Evolutionary conservation across 306 rosid genomes (phyloP).

Genomic region (Carpinus fangiana): DNA sequence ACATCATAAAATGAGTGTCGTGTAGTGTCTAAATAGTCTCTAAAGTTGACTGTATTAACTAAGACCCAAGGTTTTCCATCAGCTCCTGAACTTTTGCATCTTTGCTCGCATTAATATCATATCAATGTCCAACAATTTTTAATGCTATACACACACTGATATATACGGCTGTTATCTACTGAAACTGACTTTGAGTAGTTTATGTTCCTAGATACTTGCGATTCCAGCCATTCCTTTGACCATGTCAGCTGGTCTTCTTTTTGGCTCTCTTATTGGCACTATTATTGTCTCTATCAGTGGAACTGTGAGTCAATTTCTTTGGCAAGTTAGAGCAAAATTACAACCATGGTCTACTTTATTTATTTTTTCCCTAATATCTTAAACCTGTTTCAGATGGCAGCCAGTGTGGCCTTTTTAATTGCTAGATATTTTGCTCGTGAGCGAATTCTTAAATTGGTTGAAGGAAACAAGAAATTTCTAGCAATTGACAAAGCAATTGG

Average conservation of each 20-base stretch:
- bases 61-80: neutral
- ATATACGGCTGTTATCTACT: neutral
- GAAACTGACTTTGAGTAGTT: slow-evolving; percentile 27
- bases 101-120: neutral
- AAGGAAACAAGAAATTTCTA: slow-evolving; percentile 92
- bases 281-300: slow-evolving; percentile 93
- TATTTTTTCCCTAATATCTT: slow-evolving; percentile 24
- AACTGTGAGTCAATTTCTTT: slow-evolving; percentile 55
- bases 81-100: neutral
- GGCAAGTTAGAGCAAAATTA: neutral
- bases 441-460: slow-evolving; percentile 86
- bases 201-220: slow-evolving; percentile 72
- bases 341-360: neutral
- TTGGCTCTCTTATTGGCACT: slow-evolving; percentile 80
- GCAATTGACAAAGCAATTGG: slow-evolving; percentile 98
- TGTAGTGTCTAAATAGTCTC: neutral
- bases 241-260: slow-evolving; percentile 96
- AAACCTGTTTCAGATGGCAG: slow-evolving; percentile 73
- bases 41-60: neutral
- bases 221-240: slow-evolving; percentile 96
- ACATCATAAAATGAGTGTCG: neutral
- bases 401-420: slow-evolving; percentile 87
- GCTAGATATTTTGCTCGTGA: slow-evolving; percentile 99
- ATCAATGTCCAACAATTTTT: neutral
- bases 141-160: slow-evolving; percentile 3